Evolutionary conservation across 805 yeast species (phyloP).

Genomic region (Metschnikowia reukaufii): DNA sequence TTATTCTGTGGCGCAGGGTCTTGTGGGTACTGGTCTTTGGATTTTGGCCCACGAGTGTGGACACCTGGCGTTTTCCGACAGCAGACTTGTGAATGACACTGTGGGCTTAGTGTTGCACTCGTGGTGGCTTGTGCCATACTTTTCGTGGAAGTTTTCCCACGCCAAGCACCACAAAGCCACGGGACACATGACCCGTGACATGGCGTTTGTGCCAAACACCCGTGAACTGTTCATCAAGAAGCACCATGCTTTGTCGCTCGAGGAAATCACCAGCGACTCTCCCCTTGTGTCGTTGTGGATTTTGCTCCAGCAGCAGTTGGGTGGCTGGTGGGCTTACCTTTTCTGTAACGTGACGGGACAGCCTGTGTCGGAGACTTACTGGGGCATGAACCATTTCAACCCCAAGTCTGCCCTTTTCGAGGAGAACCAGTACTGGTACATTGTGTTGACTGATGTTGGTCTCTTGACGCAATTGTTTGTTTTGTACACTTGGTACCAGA

Average conservation of each 20-base stretch:
- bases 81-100: conserved; percentile 68
- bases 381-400: conserved; percentile 63
- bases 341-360: conserved; percentile 77
- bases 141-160: conserved; percentile 83
- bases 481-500: conserved; percentile 59
- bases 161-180: conserved; percentile 90
- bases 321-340: conserved; percentile 74
- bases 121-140: conserved; percentile 76
- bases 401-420: conserved; percentile 77
- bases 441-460: conserved; percentile 74
- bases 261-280: conserved; percentile 69
- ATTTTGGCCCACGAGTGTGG: conserved; percentile 91
- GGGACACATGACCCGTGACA: conserved; percentile 78
- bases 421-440: conserved; percentile 66
- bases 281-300: conserved; percentile 62
- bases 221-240: conserved; percentile 52
- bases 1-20: conserved; percentile 56
- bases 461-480: conserved; percentile 51
- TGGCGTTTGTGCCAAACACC: conserved; percentile 79
- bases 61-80: conserved; percentile 79
- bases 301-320: conserved; percentile 66
- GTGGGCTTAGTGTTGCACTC: conserved; percentile 87
- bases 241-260: conserved; percentile 39
- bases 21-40: conserved; percentile 79
- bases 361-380: conserved; percentile 45